Evolutionary conservation across 1,284 basidiomycete genomes (phyloP), one percentile per base, ranked within the genome.

Genomic region (Cutaneotrichosporon sp.): DNA sequence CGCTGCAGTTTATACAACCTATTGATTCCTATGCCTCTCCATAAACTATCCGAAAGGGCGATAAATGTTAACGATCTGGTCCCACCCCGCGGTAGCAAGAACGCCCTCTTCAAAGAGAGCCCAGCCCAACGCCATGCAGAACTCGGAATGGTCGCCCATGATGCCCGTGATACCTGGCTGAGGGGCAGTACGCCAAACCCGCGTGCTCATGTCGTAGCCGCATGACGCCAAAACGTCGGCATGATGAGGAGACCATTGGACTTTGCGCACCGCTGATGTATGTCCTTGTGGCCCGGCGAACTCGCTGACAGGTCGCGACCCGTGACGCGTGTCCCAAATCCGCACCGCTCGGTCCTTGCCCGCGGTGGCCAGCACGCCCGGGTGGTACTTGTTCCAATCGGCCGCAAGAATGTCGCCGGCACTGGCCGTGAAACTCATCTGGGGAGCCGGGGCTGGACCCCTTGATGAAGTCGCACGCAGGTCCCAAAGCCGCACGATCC

Each of bases 121-220:
- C 94, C 94, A 98, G 18, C 81, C 81, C 59, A 90, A 85, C 0
- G 90, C 91, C 44, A 90, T 88, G 17, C 94, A 90, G 72, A 98
- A 98, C 75, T 97, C 94, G 3, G 89, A 91, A 70, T 98, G 94
- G 8, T 78, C 68, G 90, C 85, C 66, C 94, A 41, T 49, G 33
- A 44, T 34, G 8, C 35, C 45, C 45, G 37, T 22, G 22, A 37
- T 21, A 3, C 54, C 58, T 1, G 43, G 33, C 5, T 50, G 56
- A 5, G 70, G 63, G 42, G 68, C 58, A 0, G 66, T 56, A 21
- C 74, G 56, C 80, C 79, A 51, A 79, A 83, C 45, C 76, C 35
- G 39, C 21, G 48, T 43, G 15, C 44, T 46, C 94, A 97, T 98
- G 71, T 98, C 94, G 74, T 97, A 98, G 60, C 63, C 64, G 23